Percentiles rank a stretch among this genome's conserved stretches.
Evolutionary conservation across 108 stramenopile species (phyloP).

Genomic region (Heterococcus sp.): DNA sequence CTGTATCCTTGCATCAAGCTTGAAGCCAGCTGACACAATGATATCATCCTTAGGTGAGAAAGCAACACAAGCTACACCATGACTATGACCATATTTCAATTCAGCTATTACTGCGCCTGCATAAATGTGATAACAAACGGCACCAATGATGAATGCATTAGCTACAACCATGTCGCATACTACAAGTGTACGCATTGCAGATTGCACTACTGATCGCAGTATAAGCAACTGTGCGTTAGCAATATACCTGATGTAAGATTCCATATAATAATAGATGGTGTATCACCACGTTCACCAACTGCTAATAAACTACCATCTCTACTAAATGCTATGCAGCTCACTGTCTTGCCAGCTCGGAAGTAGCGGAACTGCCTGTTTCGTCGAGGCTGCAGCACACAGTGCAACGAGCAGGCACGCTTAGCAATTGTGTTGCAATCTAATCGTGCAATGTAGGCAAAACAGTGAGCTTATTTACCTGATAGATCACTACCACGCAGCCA

Average conservation of each 20-base stretch:
- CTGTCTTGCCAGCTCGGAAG: slow-evolving; percentile 29
- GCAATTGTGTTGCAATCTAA: neutral
- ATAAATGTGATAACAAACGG: neutral
- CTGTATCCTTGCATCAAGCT: slow-evolving; percentile 22
- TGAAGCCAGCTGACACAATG: slow-evolving; percentile 31
- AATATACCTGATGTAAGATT: slow-evolving; percentile 6
- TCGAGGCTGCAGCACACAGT: neutral
- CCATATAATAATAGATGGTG: slow-evolving; percentile 23
- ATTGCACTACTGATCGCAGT: too few relatives aligned
- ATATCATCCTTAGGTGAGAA: slow-evolving; percentile 20
- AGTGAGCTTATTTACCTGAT: slow-evolving; percentile 22
- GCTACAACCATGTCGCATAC: too few relatives aligned
- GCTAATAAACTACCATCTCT: slow-evolving; percentile 31
- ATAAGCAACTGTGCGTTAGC: too few relatives aligned
- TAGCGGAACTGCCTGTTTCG: slow-evolving; percentile 10
- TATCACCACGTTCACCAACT: slow-evolving; percentile 32
- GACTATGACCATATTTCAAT: slow-evolving; percentile 11
- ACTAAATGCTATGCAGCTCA: slow-evolving; percentile 36
- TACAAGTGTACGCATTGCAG: too few relatives aligned
- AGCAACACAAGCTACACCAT: slow-evolving; percentile 14
- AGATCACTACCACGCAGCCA: slow-evolving; percentile 44
- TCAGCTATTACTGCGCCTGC: slow-evolving; percentile 17
- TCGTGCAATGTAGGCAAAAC: neutral
- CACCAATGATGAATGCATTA: too few relatives aligned
- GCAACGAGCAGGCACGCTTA: neutral